Percentiles rank a stretch among this genome's conserved stretches.
These are phyloP conservation scores for Aspergillus ustus DNA, from an alignment of 2,329 filamentous ascomycete species.

Conservation along the genomic window DNA sequence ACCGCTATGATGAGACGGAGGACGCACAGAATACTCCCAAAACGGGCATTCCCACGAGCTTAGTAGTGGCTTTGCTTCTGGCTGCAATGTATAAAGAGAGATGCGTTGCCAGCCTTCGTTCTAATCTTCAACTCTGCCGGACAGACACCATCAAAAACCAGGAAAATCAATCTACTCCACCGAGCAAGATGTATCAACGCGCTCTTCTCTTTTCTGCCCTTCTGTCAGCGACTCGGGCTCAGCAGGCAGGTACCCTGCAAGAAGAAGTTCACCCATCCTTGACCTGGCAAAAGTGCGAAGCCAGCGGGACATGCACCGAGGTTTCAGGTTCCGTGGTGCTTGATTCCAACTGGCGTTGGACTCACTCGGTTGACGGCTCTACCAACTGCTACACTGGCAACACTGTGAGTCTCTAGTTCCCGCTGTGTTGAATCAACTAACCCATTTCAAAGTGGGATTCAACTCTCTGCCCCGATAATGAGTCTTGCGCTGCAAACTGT, in stretches of 20 bases:
- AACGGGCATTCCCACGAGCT: not conserved
- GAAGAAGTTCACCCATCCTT: slow-evolving; percentile 55
- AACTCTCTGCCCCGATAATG: slow-evolving; percentile 53
- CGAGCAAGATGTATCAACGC: slow-evolving; percentile 34
- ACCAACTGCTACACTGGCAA: slow-evolving; percentile 64
- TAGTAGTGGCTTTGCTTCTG: not conserved
- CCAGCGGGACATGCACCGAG: slow-evolving; percentile 56
- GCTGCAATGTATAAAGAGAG: slow-evolving; percentile 29
- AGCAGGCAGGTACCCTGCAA: slow-evolving; percentile 38
- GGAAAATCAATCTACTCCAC: not conserved
- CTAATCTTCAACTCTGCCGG: slow-evolving; percentile 32
- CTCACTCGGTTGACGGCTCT: slow-evolving; percentile 52
- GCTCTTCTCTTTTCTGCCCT: slow-evolving; percentile 37
- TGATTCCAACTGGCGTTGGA: slow-evolving; percentile 64
- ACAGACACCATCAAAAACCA: slow-evolving; percentile 26
- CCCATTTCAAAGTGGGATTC: slow-evolving; percentile 44
- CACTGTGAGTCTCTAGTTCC: slow-evolving; percentile 25
- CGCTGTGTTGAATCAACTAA: not conserved
- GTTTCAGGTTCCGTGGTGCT: slow-evolving; percentile 59
- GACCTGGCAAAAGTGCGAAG: slow-evolving; percentile 59
- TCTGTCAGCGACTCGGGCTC: slow-evolving; percentile 30
- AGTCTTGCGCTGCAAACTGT: slow-evolving; percentile 59
- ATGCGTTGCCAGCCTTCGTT: slow-evolving; percentile 1
- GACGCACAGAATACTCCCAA: slow-evolving; percentile 11
- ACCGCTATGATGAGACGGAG: slow-evolving; percentile 15